Conservation (phyloP, 2,329 filamentous ascomycete genomes). For the Talaromyces atroroseus region DNA sequence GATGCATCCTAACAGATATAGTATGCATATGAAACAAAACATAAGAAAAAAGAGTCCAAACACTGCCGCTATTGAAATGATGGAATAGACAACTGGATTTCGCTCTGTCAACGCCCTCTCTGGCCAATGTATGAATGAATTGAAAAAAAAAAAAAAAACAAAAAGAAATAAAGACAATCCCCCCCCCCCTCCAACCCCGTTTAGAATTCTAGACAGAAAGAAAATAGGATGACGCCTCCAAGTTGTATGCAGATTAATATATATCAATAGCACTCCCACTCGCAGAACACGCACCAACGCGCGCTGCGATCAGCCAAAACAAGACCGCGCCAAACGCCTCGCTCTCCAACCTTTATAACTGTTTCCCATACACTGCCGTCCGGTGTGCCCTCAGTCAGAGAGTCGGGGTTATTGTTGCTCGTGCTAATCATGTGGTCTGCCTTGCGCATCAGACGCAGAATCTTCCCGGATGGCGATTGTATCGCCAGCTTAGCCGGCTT, state of each 20-base stretch:
- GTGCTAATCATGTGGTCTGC: conserved; percentile 40
- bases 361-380: conserved; percentile 61
- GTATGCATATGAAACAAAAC: not conserved
- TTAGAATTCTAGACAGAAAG: too few relatives aligned
- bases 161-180: not conserved
- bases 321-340: conserved; percentile 57
- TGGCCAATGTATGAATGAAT: conserved; percentile 1
- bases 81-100: not conserved
- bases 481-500: conserved; percentile 96
- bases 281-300: conserved; percentile 64
- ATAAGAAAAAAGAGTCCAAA: not conserved
- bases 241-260: not conserved
- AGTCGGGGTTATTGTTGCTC: conserved; percentile 25
- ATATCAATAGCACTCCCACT: conserved; percentile 56
- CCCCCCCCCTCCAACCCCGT: too few relatives aligned
- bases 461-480: conserved; percentile 90
- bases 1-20: not conserved
- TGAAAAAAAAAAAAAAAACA: not conserved
- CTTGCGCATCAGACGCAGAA: conserved; percentile 60
- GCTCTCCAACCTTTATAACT: conserved; percentile 61
- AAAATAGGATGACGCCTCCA: not conserved
- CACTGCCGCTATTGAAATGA: conserved; percentile 7
- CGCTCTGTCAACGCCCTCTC: conserved; percentile 7
- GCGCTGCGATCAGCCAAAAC: conserved; percentile 61
- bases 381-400: conserved; percentile 31